phyloP scores from a whole-genome alignment of 202 grass and related monocot genomes.

The Setaria italica region DNA sequence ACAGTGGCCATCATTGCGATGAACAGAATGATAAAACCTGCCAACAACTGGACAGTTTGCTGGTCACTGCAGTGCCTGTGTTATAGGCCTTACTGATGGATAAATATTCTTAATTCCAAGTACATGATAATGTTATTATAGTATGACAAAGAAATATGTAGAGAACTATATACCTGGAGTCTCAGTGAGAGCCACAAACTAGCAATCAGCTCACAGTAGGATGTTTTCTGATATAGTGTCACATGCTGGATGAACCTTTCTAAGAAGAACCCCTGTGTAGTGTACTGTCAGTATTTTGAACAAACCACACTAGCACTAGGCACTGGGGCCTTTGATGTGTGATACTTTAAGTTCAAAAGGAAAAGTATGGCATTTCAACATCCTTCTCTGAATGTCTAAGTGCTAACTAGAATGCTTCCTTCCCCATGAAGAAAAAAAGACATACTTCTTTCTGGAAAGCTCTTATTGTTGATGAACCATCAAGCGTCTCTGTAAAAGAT shows the following conservation, averaged over 20 bases:
- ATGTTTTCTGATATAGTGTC: slow-evolving; percentile 85
- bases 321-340: neutral
- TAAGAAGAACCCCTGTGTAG: slow-evolving; percentile 75
- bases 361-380: neutral
- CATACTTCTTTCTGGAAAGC: slow-evolving; percentile 86
- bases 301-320: slow-evolving; percentile 29
- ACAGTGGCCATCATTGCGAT: slow-evolving; percentile 76
- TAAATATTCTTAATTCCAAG: slow-evolving; percentile 5
- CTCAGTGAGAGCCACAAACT: slow-evolving; percentile 93
- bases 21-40: slow-evolving; percentile 90
- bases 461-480: slow-evolving; percentile 93
- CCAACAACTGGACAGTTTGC: slow-evolving; percentile 73
- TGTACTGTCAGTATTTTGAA: slow-evolving; percentile 46
- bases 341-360: neutral
- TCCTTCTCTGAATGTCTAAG: neutral
- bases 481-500: slow-evolving; percentile 92
- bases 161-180: slow-evolving; percentile 67
- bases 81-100: slow-evolving; percentile 30
- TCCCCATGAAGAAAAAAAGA: slow-evolving; percentile 7
- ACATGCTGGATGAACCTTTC: slow-evolving; percentile 76
- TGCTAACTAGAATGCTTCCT: slow-evolving; percentile 53
- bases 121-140: slow-evolving; percentile 7
- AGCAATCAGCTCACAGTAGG: slow-evolving; percentile 83
- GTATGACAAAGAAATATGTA: neutral
- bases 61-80: slow-evolving; percentile 40